Evolutionary conservation across 148 eudicot genomes (phyloP), one percentile per base, ranked within the genome.

Genomic region (Rhododendron molle): DNA sequence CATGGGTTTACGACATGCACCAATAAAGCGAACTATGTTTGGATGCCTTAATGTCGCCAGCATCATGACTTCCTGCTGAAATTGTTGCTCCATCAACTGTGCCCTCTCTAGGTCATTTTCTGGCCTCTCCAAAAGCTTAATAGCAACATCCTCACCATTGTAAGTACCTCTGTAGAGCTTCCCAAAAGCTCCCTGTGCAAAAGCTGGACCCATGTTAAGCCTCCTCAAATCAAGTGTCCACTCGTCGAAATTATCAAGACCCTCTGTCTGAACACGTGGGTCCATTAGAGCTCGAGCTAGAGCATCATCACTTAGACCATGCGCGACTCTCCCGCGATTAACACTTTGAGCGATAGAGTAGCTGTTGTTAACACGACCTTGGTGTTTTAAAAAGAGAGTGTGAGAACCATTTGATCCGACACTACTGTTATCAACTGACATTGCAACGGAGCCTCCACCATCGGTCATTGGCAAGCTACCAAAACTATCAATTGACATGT

Each of bases 11-110:
- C 98, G 95, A 71, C 99, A 97, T 21, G 89, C 98, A 56, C 99
- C 99, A 88, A 97, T 93, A 82, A 97, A 97, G 30, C 99, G 91
- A 84, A 97, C 99, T 52, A 97, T 97, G 86, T 97, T 95, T 18
- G 98, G 93, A 90, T 97, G 99, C 91, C 87, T 95, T 88, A 97
- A 87, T 30, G 92, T 95, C 34, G 98, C 99, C 84, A 97, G 88
- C 99, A 97, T 97, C 98, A 93, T 95, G 47, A 97, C 98, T 86
- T 97, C 99, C 85, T 97, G 99, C 88, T 97, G 99, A 91, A 97
- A 97, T 78, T 95, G 99, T 87, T 97, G 98, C 91, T 97, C 99
- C 99, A 97, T 97, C 90, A 92, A 85, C 78, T 89, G 95, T 30
- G 96, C 96, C 89, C 95, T 90, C 34, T 97, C 98, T 3, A 34